These are phyloP conservation scores for Ophiostoma novo-ulmi DNA, from an alignment of 2,329 filamentous ascomycete species.

Conservation along the genomic window DNA sequence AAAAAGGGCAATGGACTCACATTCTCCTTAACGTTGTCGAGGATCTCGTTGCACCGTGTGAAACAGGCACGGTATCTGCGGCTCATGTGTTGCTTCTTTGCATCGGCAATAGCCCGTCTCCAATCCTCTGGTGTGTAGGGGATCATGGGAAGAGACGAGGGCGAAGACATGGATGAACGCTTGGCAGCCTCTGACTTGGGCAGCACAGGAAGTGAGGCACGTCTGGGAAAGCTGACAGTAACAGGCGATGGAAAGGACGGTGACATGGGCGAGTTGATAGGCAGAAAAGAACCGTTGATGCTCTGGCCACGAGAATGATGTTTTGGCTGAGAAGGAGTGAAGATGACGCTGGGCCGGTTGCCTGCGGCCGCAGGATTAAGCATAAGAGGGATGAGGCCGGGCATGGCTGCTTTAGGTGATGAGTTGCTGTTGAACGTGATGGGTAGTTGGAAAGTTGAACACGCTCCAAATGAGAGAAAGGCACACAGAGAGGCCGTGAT, in stretches of 20 bases:
- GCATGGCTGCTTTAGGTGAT: conserved; percentile 21
- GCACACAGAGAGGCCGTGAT: not conserved
- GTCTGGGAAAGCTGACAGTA: not conserved
- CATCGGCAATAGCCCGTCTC: conserved; percentile 46
- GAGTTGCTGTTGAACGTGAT: not conserved
- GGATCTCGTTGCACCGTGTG: conserved; percentile 48
- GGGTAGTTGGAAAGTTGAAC: not conserved
- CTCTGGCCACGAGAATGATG: conserved; percentile 23
- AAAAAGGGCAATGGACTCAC: conserved; percentile 35
- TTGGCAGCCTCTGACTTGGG: conserved; percentile 26
- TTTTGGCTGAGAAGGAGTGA: conserved; percentile 3
- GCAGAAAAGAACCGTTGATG: conserved; percentile 6
- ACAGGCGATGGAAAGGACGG: not conserved
- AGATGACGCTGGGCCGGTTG: conserved; percentile 25
- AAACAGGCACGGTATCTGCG: conserved; percentile 51
- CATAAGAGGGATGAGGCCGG: conserved; percentile 29
- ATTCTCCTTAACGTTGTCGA: conserved; percentile 44
- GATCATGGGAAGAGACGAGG: conserved; percentile 30
- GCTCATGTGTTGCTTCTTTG: conserved; percentile 50
- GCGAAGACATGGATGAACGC: conserved; percentile 27
- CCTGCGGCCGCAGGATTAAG: conserved; percentile 25
- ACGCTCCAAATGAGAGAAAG: not conserved
- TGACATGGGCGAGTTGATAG: not conserved
- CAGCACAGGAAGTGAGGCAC: conserved; percentile 21
- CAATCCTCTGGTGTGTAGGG: conserved; percentile 48